phyloP scores from a whole-genome alignment of 305 asterid genomes.

The Fraxinus velutina region DNA sequence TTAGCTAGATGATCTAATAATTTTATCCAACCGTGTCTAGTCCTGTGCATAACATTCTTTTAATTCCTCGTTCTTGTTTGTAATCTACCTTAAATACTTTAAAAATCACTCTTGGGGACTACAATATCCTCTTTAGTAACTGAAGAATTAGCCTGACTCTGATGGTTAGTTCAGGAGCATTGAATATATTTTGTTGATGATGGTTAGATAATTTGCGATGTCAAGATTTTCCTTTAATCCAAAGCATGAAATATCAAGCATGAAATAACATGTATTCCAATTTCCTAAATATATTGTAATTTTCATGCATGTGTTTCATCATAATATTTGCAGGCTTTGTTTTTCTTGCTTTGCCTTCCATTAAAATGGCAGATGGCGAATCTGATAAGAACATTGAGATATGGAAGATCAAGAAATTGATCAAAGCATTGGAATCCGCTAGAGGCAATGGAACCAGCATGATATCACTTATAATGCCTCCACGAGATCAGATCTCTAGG shows the following conservation, averaged over 20 bases:
- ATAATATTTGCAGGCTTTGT: constrained; percentile 13
- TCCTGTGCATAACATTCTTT: not conserved
- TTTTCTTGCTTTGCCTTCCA: constrained; percentile 1
- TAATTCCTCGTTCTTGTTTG: not conserved
- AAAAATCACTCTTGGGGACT: not conserved
- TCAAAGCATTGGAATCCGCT: constrained; percentile 40
- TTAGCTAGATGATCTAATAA: not conserved
- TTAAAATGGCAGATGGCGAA: constrained; percentile 33
- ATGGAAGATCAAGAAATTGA: constrained; percentile 41
- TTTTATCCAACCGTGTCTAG: not conserved
- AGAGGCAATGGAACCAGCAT: constrained; percentile 43
- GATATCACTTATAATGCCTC: constrained; percentile 46
- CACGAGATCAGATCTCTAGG: constrained; percentile 39
- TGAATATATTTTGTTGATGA: not conserved
- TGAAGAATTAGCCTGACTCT: too few relatives aligned
- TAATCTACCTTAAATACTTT: not conserved
- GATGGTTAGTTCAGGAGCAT: not conserved
- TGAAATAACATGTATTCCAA: not conserved
- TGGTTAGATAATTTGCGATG: not conserved
- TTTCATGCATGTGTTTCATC: not conserved
- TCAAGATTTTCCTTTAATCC: not conserved
- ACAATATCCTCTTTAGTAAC: not conserved
- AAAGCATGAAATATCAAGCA: not conserved
- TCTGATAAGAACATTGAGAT: constrained; percentile 37
- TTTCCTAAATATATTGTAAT: not conserved